Evolutionary conservation across 1,139 yeast genomes (phyloP), one percentile per base, ranked within the genome.

Genomic region (Debaryomycetaceae sp.): DNA sequence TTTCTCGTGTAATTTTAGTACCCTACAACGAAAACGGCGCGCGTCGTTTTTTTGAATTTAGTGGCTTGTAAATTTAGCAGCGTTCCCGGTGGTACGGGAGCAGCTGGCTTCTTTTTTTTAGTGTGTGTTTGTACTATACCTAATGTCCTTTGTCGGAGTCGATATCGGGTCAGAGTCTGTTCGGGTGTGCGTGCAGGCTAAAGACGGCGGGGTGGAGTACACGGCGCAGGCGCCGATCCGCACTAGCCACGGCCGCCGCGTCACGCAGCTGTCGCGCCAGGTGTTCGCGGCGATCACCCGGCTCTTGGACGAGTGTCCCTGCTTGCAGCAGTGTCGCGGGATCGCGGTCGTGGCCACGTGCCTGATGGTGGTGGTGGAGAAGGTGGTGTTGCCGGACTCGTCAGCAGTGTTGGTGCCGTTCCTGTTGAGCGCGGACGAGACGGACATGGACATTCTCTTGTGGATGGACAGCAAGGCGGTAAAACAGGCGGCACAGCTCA

Each of bases 391-490:
- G 0, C 32, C 38, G 5, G 51, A 37, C 3, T 19, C 23, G 4
- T n/a, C n/a, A n/a, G 27, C 41, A 13, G 41, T 32, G 21, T 57
- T 65, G 8, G 43, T 37, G 14, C 47, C 62, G 8, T 56, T 43
- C 22, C 50, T 53, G 28, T 42, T 25, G 25, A 29, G 23, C 25
- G 32, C 13, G 8, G 33, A 30, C 3, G 37, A 39, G 10, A 26
- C 32, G 1, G 40, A 41, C 8, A 58, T 59, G 25, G 71, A 71
- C 39, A 55, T 73, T 2, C 53, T 73, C 5, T 53, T 73, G 30
- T 73, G 80, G 79, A 73, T 73, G 79, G 79, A 73, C 39, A 53
- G 56, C n/a, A 45, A 69, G 29, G 51, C 74, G 5, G 35, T 31
- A 2, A 29, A 38, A 3, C 64, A 68, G 37, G 44, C 65, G 2